Evolutionary conservation across 1,139 yeast genomes (phyloP).

Genomic region (Hyphopichia buzzinii): DNA sequence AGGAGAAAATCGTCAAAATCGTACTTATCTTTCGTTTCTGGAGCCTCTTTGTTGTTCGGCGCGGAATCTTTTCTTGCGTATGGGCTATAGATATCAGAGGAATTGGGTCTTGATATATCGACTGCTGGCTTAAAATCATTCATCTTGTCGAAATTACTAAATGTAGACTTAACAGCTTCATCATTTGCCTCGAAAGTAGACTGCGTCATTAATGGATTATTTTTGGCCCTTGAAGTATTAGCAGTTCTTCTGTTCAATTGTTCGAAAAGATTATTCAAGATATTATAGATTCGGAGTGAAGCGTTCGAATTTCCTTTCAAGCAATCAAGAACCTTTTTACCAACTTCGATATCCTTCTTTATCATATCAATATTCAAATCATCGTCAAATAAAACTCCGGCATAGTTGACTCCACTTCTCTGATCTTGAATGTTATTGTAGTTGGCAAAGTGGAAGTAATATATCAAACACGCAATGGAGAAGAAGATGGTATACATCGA

Average conservation of each 20-base stretch:
- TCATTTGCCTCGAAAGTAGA: slow-evolving; percentile 9
- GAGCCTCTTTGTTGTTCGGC: background rate
- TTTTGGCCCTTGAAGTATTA: slow-evolving; percentile 26
- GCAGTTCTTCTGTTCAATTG: slow-evolving; percentile 72
- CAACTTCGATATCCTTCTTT: slow-evolving; percentile 75
- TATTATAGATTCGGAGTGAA: slow-evolving; percentile 75
- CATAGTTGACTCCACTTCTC: slow-evolving; percentile 38
- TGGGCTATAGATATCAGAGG: background rate
- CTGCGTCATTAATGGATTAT: slow-evolving; percentile 6
- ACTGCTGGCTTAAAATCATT: slow-evolving; percentile 20
- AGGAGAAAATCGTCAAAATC: background rate
- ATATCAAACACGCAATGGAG: slow-evolving; percentile 83
- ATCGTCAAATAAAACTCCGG: slow-evolving; percentile 53
- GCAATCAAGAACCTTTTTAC: slow-evolving; percentile 68
- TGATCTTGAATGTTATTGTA: slow-evolving; percentile 24
- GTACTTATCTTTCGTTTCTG: background rate
- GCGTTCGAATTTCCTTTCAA: slow-evolving; percentile 75
- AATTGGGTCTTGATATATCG: background rate
- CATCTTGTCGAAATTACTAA: slow-evolving; percentile 34
- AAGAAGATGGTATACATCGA: slow-evolving; percentile 90
- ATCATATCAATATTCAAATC: slow-evolving; percentile 67
- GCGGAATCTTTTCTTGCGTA: background rate
- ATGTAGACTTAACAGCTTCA: slow-evolving; percentile 26
- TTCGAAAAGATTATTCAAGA: slow-evolving; percentile 77
- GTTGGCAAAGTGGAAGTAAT: slow-evolving; percentile 73